These are phyloP conservation scores for Microcos paniculata DNA, from an alignment of 345 rosid species.

Conservation along the genomic window DNA sequence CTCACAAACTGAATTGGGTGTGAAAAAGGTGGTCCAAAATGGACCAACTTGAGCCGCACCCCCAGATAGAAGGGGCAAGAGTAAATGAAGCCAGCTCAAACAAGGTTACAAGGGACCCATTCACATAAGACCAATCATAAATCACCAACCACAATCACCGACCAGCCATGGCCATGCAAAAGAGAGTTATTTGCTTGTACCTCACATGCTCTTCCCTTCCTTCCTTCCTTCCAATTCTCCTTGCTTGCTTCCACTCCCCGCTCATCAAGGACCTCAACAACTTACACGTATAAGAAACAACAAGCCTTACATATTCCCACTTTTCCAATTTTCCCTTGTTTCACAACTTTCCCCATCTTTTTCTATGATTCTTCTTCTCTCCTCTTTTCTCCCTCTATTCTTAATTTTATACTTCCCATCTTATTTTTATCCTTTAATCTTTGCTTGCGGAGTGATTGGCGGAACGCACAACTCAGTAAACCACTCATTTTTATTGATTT, in stretches of 20 bases:
- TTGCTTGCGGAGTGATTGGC: constrained; percentile 34
- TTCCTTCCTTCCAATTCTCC: neutral
- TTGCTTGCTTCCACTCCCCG: neutral
- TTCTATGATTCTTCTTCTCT: neutral
- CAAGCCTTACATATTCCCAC: neutral
- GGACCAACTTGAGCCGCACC: neutral
- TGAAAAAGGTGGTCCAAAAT: neutral
- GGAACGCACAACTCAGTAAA: neutral
- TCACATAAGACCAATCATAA: neutral
- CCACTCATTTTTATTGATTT: neutral
- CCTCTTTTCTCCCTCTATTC: neutral
- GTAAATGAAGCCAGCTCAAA: neutral
- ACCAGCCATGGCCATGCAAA: constrained; percentile 1
- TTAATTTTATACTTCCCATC: neutral
- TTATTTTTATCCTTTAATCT: neutral
- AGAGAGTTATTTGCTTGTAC: neutral
- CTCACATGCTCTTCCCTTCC: neutral
- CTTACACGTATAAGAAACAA: neutral
- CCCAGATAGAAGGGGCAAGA: neutral
- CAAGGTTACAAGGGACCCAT: neutral
- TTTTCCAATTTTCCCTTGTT: constrained; percentile 16
- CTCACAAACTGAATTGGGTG: neutral
- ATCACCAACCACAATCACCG: constrained; percentile 16
- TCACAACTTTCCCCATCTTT: constrained; percentile 11
- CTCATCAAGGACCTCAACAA: constrained; percentile 10